Percentiles rank a stretch among this genome's conserved stretches.
phyloP scores from a whole-genome alignment of 768 basidiomycete species.

The Asterophora parasitica region DNA sequence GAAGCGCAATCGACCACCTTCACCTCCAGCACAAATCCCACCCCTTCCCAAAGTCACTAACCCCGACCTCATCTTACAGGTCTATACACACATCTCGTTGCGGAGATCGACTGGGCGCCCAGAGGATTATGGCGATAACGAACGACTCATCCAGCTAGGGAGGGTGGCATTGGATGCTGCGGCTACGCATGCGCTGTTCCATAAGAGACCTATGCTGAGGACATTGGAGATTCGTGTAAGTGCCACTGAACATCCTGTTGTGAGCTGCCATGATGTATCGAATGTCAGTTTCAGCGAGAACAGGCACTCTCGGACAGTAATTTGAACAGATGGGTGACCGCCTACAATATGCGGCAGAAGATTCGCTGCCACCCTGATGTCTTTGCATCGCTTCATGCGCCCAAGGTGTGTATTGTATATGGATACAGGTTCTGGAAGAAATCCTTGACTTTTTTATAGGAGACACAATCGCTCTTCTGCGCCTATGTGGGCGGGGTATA shows the following conservation, averaged over 20 bases:
- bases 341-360: conserved; percentile 44
- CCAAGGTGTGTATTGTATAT: conserved; percentile 35
- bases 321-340: conserved; percentile 43
- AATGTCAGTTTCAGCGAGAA: conserved; percentile 25
- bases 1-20: conserved; percentile 16
- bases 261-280: background rate
- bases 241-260: conserved; percentile 5
- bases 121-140: conserved; percentile 49
- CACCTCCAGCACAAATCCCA: conserved; percentile 22
- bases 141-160: conserved; percentile 51
- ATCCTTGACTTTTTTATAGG: conserved; percentile 30
- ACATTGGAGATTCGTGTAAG: conserved; percentile 50
- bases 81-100: conserved; percentile 67
- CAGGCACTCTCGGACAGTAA: conserved; percentile 37
- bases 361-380: conserved; percentile 41
- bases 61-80: conserved; percentile 52
- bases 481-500: conserved; percentile 68
- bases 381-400: conserved; percentile 26
- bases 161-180: conserved; percentile 40
- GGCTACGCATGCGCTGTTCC: conserved; percentile 44
- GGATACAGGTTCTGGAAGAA: conserved; percentile 8
- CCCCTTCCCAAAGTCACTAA: conserved; percentile 43
- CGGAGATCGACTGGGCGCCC: conserved; percentile 33
- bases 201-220: conserved; percentile 44
- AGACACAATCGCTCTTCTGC: conserved; percentile 52